A percentile compares a stretch with the other conserved stretches of the same genome.
Conservation (phyloP, 208 protist species). For the Balamuthia mandrillaris region DNA sequence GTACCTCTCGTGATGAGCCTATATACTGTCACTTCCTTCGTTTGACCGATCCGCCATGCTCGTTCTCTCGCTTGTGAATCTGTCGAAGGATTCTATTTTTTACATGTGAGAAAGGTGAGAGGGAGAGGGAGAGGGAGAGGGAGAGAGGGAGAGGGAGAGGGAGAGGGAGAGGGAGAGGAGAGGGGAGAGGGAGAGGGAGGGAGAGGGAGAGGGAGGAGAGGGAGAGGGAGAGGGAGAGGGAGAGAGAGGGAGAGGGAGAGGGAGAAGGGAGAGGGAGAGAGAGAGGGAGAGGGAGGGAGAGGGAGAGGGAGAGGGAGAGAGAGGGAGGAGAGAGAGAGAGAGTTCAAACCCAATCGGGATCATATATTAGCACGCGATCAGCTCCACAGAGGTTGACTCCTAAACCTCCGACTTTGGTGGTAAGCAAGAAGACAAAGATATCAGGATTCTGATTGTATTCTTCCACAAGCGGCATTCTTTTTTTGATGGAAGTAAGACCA, state of each 20-base stretch:
- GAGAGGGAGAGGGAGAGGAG: background rate
- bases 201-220: background rate
- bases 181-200: background rate
- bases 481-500: slow-evolving; percentile 81
- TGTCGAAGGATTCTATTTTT: slow-evolving; percentile 68
- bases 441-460: slow-evolving; percentile 87
- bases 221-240: no score
- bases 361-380: slow-evolving; percentile 96
- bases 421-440: slow-evolving; percentile 94
- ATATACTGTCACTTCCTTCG: slow-evolving; percentile 89
- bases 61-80: slow-evolving; percentile 82
- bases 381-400: slow-evolving; percentile 97
- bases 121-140: background rate
- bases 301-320: background rate
- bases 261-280: no score
- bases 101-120: no score
- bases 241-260: no score
- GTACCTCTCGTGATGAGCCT: slow-evolving; percentile 94
- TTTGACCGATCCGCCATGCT: slow-evolving; percentile 95
- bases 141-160: background rate
- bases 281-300: background rate
- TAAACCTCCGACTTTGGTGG: slow-evolving; percentile 88
- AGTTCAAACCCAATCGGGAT: slow-evolving; percentile 90
- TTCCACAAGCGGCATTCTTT: slow-evolving; percentile 85
- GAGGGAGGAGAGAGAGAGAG: background rate